Conservation (phyloP, 164 flowering plant genomes). For the Kingdonia uniflora region DNA sequence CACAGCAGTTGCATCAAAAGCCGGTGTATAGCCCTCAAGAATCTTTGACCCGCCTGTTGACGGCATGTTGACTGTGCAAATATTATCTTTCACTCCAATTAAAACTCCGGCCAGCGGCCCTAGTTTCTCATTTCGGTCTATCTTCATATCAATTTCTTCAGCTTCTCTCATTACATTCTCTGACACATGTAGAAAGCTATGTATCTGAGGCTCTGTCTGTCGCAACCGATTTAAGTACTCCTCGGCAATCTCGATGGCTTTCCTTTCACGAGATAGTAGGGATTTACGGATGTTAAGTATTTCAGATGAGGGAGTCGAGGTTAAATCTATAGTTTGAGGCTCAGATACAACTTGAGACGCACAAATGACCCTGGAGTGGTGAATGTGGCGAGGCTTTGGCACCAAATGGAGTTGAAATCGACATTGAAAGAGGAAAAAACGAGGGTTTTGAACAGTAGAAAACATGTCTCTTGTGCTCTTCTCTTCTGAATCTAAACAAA, state of each 20-base stretch:
- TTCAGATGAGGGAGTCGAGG: slow-evolving; percentile 22
- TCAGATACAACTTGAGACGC: too few species aligned
- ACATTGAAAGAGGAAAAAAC: slow-evolving; percentile 18
- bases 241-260: slow-evolving; percentile 40
- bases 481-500: too few species aligned
- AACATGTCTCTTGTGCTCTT: slow-evolving; percentile 21
- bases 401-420: slow-evolving; percentile 13
- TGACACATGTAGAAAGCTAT: slow-evolving; percentile 63
- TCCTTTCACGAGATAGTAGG: slow-evolving; percentile 26
- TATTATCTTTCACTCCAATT: slow-evolving; percentile 83
- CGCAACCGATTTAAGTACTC: slow-evolving; percentile 48
- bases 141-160: slow-evolving; percentile 41
- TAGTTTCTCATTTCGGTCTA: slow-evolving; percentile 40
- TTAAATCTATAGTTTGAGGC: too few species aligned
- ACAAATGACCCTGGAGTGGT: slow-evolving; percentile 5
- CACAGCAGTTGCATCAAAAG: slow-evolving; percentile 85
- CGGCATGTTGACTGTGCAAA: slow-evolving; percentile 74
- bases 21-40: slow-evolving; percentile 57
- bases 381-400: slow-evolving; percentile 13
- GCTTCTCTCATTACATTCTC: slow-evolving; percentile 41
- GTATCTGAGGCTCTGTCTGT: slow-evolving; percentile 51
- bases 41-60: slow-evolving; percentile 77
- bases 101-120: slow-evolving; percentile 71
- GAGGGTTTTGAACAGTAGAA: slow-evolving; percentile 30
- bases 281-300: slow-evolving; percentile 32